Base-by-base conservation (phyloP, 2,329 filamentous ascomycete species). In the Trichophyton schoenleinii region DNA sequence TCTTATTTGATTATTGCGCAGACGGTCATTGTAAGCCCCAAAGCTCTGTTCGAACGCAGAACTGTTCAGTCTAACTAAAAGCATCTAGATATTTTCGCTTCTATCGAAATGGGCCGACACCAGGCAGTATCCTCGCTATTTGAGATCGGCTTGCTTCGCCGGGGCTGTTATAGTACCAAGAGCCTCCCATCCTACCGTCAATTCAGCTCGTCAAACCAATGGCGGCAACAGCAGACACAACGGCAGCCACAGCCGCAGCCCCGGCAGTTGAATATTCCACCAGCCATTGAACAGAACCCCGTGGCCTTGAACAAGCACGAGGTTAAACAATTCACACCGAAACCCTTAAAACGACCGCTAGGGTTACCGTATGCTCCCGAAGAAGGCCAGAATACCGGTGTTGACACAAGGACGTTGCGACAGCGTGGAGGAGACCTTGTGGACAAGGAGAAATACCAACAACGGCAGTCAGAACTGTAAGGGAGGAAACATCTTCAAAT, bases 401-500 rank as follows among this genome's bases (percentile, higher is more conserved):
- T 88, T 64, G 89, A 95, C 68, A 70, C 67, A 18, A 84, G 91
- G 46, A 80, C 85, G 0, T 72, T 88, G 64, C 78, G 79, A 64
- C 80, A 96, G 74, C 83, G 84, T 58, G 81, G 86, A 46, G 84
- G 89, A 65, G 91, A 96, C 70, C 90, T 95, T 70, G 84, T 89
- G 65, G 80, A 94, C 74, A 91, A 89, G 70, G 87, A 94, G 62
- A 91, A 89, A 73, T 91, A 97, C 71, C 75, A 96, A 6, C 80
- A 83, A 65, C 83, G 86, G 66, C 83, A 92, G 65, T 82, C 88
- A 67, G 80, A 89, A 71, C 79, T 97, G 87, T 91, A 80, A 36
- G 58, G 57, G 3, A 8, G 11, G 15, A 18, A 6, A 22, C 18
- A 38, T 25, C 25, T 53, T 55, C 38, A 25, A 48, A 11, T 13